Evolutionary conservation across 495 filamentous ascomycete genomes (phyloP), one percentile per base, ranked within the genome.

Genomic region (Friedmanniomyces simplex): DNA sequence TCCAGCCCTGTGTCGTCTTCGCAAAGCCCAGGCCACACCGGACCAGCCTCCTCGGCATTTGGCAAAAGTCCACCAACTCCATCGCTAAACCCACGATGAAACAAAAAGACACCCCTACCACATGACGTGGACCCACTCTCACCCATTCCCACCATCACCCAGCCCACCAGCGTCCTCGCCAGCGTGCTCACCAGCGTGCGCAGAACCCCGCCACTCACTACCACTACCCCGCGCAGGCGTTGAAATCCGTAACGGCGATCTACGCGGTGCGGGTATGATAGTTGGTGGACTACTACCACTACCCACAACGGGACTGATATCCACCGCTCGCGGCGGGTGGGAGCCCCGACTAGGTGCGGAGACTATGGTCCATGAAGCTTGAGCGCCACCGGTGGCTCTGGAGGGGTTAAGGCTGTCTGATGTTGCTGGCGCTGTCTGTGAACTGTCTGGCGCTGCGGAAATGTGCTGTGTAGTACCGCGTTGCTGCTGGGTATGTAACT

Each of bases 61-160:
- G 88, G 7, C 67, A 72, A 14, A 71, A n/a, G n/a, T n/a, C 77
- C 50, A 83, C 81, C 18, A 83, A 81, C 68, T 90, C 88, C 13
- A 91, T 86, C 4, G 72, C 76, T 52, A 52, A 52, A 37, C 5
- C 11, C 49, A 52, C n/a, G 34, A 37, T 52, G 2, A n/a, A n/a
- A n/a, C n/a, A n/a, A n/a, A n/a, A n/a, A n/a, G n/a, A n/a, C 28
- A 32, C 28, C 4, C 10, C 13, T 28, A 34, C 8, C 24, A 52
- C 14, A 12, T 18, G 26, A n/a, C n/a, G n/a, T n/a, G 2, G 3
- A 43, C 39, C 4, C 14, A 6, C 39, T 5, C 14, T 52, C 25
- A 52, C 18, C 26, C 49, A 52, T 20, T 26, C n/a, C n/a, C n/a
- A n/a, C n/a, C n/a, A n/a, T n/a, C n/a, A n/a, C n/a, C n/a, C n/a